These are phyloP conservation scores for Diaporthe sp. DNA, from an alignment of 2,329 filamentous ascomycete species.

Conservation along the genomic window DNA sequence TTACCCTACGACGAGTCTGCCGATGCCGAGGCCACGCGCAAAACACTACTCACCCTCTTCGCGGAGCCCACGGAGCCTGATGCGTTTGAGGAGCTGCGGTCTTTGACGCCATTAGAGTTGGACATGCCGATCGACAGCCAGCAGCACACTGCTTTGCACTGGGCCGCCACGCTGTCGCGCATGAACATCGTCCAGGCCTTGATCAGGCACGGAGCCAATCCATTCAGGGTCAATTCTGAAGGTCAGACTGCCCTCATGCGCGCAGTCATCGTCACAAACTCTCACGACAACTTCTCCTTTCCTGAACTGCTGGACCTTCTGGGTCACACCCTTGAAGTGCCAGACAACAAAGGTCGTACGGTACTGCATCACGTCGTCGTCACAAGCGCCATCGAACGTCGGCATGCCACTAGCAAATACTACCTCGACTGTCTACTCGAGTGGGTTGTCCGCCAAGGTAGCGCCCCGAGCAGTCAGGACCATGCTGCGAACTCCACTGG, in stretches of 20 bases:
- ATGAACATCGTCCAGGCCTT: constrained; percentile 85
- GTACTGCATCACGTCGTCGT: constrained; percentile 97
- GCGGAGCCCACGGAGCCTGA: constrained; percentile 74
- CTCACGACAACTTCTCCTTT: constrained; percentile 90
- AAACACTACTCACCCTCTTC: constrained; percentile 85
- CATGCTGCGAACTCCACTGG: constrained; percentile 41
- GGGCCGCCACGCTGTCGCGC: constrained; percentile 93
- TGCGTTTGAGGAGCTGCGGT: constrained; percentile 82
- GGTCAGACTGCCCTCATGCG: constrained; percentile 95
- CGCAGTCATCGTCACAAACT: constrained; percentile 93
- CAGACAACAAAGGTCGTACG: constrained; percentile 89
- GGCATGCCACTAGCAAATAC: constrained; percentile 91
- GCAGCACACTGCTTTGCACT: constrained; percentile 91
- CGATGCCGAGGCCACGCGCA: constrained; percentile 83
- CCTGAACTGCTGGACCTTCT: constrained; percentile 91
- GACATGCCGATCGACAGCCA: constrained; percentile 93
- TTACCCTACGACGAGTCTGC: constrained; percentile 71
- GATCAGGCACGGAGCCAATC: constrained; percentile 86
- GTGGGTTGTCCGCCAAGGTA: constrained; percentile 89
- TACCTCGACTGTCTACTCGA: constrained; percentile 95
- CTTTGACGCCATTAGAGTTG: constrained; percentile 82
- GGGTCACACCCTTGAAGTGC: constrained; percentile 88
- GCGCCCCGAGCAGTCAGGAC: constrained; percentile 56
- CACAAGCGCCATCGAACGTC: constrained; percentile 93
- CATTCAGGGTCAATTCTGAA: constrained; percentile 87